Percentiles rank a stretch among this genome's conserved stretches.
These are phyloP conservation scores for Irpex rosettiformis DNA, from an alignment of 1,284 basidiomycete species.

Conservation along the genomic window DNA sequence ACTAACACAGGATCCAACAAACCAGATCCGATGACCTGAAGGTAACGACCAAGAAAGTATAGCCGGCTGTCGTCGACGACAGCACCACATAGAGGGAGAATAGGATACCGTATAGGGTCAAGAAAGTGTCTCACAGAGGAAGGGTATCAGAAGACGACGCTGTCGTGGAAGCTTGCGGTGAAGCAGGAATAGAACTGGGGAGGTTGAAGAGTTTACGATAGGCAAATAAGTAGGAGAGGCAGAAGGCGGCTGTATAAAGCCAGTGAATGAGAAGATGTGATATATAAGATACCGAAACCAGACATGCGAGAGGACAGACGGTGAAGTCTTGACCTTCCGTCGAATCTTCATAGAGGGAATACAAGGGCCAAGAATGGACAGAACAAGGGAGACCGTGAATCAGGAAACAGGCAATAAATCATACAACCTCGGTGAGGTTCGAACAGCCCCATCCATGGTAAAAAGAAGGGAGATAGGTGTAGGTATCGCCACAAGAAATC, in stretches of 20 bases:
- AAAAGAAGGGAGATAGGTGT: not conserved
- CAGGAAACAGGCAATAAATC: constrained; percentile 10
- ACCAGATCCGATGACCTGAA: not conserved
- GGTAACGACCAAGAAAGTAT: not conserved
- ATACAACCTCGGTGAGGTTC: constrained; percentile 7
- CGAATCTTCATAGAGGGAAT: not conserved
- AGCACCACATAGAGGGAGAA: not conserved
- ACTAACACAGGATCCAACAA: constrained; percentile 8
- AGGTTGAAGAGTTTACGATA: not conserved
- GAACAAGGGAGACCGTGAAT: not conserved
- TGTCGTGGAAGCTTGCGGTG: not conserved
- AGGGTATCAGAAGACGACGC: constrained; percentile 8
- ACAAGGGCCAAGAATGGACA: not conserved
- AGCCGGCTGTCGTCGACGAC: not conserved
- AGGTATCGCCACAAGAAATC: not conserved
- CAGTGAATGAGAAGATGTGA: not conserved
- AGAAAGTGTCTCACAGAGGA: not conserved
- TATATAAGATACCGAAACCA: constrained; percentile 6
- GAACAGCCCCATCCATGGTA: not conserved
- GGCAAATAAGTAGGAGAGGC: not conserved
- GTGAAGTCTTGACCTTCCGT: not conserved
- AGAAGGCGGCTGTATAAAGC: not conserved
- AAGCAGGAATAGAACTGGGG: not conserved
- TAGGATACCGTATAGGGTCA: not conserved
- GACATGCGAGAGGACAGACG: not conserved